Percentiles rank a stretch among this genome's conserved stretches.
phyloP scores from a whole-genome alignment of 2,329 filamentous ascomycete species.

The Aspergillus arachidicola region DNA sequence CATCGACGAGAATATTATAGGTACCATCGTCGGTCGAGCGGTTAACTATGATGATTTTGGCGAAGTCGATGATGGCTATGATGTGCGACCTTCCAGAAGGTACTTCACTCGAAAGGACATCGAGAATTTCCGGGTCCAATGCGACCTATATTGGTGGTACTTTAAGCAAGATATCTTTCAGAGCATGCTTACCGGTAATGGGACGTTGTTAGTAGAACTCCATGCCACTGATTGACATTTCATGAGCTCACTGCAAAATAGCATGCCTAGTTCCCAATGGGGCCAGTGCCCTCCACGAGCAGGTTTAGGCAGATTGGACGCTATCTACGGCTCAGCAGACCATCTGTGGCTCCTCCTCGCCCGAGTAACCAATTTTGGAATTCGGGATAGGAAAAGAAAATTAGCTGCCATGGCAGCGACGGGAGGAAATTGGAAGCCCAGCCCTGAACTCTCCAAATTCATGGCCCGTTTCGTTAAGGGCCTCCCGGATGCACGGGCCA shows the following conservation, averaged over 20 bases:
- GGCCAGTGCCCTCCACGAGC: slow-evolving; percentile 85
- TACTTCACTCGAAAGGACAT: slow-evolving; percentile 62
- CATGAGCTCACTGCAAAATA: slow-evolving; percentile 41
- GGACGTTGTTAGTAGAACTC: slow-evolving; percentile 69
- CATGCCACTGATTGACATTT: background rate
- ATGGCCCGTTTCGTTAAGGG: slow-evolving; percentile 33
- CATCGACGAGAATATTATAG: slow-evolving; percentile 61
- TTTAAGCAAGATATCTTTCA: slow-evolving; percentile 93
- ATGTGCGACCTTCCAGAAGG: slow-evolving; percentile 27
- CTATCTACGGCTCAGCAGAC: slow-evolving; percentile 85
- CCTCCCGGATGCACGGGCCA: slow-evolving; percentile 12
- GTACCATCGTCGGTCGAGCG: slow-evolving; percentile 59
- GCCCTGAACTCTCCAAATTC: slow-evolving; percentile 50
- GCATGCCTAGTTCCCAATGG: slow-evolving; percentile 79
- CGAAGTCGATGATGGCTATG: slow-evolving; percentile 43
- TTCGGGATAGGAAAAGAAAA: slow-evolving; percentile 78
- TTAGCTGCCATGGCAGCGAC: slow-evolving; percentile 64
- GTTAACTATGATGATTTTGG: slow-evolving; percentile 63
- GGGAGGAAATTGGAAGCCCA: slow-evolving; percentile 59
- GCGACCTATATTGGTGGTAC: slow-evolving; percentile 95
- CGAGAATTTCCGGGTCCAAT: slow-evolving; percentile 75
- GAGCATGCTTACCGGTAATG: slow-evolving; percentile 82
- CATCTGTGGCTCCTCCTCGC: slow-evolving; percentile 81
- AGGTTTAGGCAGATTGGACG: slow-evolving; percentile 73
- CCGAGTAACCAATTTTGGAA: slow-evolving; percentile 76